These are phyloP conservation scores for Saturnispora sanitii DNA, from an alignment of 805 yeast species.

Conservation along the genomic window DNA sequence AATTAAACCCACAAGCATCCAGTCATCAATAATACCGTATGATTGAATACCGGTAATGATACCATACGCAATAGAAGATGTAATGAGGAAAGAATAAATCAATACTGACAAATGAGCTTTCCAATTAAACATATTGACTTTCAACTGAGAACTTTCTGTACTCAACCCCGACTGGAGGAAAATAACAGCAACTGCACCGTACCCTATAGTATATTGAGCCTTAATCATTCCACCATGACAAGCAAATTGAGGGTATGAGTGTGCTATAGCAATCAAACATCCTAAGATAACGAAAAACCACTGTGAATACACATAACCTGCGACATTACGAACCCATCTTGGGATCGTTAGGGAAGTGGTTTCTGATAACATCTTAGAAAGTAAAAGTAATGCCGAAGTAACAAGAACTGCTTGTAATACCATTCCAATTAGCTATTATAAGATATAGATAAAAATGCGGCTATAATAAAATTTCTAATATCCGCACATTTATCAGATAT, in stretches of 20 bases:
- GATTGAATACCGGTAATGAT: conserved; percentile 54
- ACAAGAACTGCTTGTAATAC: too few relatives aligned
- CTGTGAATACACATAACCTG: conserved; percentile 1
- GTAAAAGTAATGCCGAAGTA: too few relatives aligned
- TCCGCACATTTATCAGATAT: too few relatives aligned
- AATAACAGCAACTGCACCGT: conserved; percentile 81
- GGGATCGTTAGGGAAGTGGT: too few relatives aligned
- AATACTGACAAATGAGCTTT: conserved; percentile 71
- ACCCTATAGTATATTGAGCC: conserved; percentile 69
- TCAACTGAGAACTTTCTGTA: conserved; percentile 54
- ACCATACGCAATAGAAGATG: conserved; percentile 47
- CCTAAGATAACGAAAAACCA: conserved; percentile 77
- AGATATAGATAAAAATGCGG: too few relatives aligned
- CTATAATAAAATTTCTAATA: too few relatives aligned
- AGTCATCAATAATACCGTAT: conserved; percentile 50
- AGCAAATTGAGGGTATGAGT: conserved; percentile 74
- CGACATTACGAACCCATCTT: not conserved
- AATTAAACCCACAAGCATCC: conserved; percentile 74
- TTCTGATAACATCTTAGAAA: too few relatives aligned
- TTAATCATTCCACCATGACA: conserved; percentile 68
- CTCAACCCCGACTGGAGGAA: conserved; percentile 74
- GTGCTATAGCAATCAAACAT: conserved; percentile 62
- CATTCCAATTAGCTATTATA: too few relatives aligned
- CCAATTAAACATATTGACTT: conserved; percentile 62
- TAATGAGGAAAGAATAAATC: conserved; percentile 54